A percentile compares a stretch with the other conserved stretches of the same genome.
These are phyloP conservation scores for Laguncularia racemosa DNA, from an alignment of 345 rosid species.

Conservation along the genomic window DNA sequence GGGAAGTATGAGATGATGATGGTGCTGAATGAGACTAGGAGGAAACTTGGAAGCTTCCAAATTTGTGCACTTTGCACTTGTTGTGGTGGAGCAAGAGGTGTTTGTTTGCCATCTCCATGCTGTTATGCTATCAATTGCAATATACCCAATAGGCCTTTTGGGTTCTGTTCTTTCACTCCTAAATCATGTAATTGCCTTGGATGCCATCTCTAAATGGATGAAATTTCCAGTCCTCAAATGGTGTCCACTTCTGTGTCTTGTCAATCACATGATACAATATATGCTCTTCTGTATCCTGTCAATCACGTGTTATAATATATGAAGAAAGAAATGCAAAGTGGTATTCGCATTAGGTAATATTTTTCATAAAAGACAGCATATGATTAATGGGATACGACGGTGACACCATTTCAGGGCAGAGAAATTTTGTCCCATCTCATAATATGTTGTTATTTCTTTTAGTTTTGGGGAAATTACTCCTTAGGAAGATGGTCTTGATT, in stretches of 20 bases:
- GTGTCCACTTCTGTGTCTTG: background rate
- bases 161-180: slow-evolving; percentile 96
- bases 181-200: slow-evolving; percentile 90
- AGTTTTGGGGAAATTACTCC: background rate
- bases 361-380: too few relatives aligned
- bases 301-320: background rate
- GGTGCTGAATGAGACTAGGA: slow-evolving; percentile 74
- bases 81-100: slow-evolving; percentile 79
- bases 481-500: slow-evolving; percentile 1
- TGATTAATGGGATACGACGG: too few relatives aligned
- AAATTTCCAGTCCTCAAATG: background rate
- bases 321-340: too few relatives aligned
- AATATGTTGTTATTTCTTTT: slow-evolving; percentile 2
- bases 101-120: slow-evolving; percentile 86
- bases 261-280: background rate
- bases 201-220: slow-evolving; percentile 53
- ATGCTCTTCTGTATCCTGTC: background rate
- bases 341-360: too few relatives aligned
- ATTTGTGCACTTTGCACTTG: slow-evolving; percentile 94
- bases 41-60: slow-evolving; percentile 76
- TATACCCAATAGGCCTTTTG: slow-evolving; percentile 93
- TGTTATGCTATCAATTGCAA: slow-evolving; percentile 97
- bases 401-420: too few relatives aligned
- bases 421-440: too few relatives aligned
- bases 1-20: slow-evolving; percentile 41